Conservation (phyloP, 257 asterid genomes). For the Solanum medicagineum region DNA sequence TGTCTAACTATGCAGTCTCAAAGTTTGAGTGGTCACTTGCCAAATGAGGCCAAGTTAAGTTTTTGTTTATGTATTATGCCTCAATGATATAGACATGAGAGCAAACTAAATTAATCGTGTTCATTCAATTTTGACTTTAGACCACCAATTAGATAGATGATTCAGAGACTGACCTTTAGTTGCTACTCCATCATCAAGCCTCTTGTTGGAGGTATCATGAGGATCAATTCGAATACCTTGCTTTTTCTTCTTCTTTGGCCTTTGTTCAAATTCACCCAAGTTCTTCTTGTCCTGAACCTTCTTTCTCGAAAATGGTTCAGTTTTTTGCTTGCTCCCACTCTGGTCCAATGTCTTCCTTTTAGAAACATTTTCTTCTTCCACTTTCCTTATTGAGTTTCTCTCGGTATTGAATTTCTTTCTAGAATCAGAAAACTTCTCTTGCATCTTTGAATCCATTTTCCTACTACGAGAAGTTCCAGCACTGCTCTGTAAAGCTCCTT, state of each 20-base stretch:
- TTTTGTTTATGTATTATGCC: too few relatives aligned
- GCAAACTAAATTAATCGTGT: too few relatives aligned
- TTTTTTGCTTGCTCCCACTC: conserved; percentile 13
- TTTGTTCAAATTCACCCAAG: conserved; percentile 15
- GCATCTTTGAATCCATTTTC: conserved; percentile 10
- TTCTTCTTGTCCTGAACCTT: conserved; percentile 26
- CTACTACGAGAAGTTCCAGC: conserved; percentile 6
- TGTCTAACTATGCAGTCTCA: too few relatives aligned
- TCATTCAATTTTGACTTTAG: too few relatives aligned
- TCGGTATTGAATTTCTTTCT: conserved; percentile 17
- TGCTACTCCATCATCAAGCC: conserved; percentile 52
- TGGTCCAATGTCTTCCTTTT: conserved; percentile 9
- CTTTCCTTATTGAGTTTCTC: conserved; percentile 12
- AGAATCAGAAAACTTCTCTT: conserved; percentile 9
- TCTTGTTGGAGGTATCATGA: conserved; percentile 74
- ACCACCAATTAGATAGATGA: neutral
- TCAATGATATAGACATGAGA: too few relatives aligned
- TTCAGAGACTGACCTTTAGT: conserved; percentile 35
- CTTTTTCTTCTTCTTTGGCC: conserved; percentile 63
- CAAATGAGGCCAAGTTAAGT: too few relatives aligned
- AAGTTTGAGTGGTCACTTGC: too few relatives aligned
- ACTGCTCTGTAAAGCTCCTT: neutral
- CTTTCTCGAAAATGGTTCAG: conserved; percentile 24
- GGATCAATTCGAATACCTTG: conserved; percentile 62
- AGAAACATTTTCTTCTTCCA: conserved; percentile 7